phyloP scores from a whole-genome alignment of 495 filamentous ascomycete species.

The Chaetomium fimeti region DNA sequence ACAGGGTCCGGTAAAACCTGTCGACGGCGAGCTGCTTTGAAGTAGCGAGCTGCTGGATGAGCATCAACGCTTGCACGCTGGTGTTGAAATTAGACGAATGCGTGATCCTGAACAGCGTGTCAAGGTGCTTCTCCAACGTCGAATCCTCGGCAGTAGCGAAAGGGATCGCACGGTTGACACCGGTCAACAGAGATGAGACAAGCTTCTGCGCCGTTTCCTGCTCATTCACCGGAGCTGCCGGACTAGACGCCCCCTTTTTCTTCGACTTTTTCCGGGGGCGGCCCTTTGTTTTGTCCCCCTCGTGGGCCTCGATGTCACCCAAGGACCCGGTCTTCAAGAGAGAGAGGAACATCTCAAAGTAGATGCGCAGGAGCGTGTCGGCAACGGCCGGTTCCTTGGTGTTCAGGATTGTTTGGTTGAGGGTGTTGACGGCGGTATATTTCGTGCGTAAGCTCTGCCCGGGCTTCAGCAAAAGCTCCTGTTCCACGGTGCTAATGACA shows the following conservation, averaged over 20 bases:
- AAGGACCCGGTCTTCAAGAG: constrained; percentile 60
- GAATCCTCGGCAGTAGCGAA: constrained; percentile 79
- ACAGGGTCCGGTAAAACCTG: constrained; percentile 90
- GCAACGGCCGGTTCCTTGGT: constrained; percentile 79
- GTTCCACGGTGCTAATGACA: constrained; percentile 78
- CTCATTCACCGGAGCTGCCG: constrained; percentile 41
- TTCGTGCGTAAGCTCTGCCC: constrained; percentile 83
- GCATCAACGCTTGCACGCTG: constrained; percentile 89
- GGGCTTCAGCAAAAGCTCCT: constrained; percentile 81
- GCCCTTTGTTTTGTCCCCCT: constrained; percentile 28
- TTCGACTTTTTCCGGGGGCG: constrained; percentile 21
- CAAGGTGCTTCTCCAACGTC: constrained; percentile 80
- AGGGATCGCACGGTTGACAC: constrained; percentile 92
- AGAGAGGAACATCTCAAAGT: constrained; percentile 80
- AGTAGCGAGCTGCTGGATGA: constrained; percentile 87
- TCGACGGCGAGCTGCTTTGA: constrained; percentile 75
- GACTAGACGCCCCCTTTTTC: constrained; percentile 25
- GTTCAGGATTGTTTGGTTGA: constrained; percentile 93
- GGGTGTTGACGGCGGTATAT: constrained; percentile 92
- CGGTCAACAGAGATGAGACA: constrained; percentile 83
- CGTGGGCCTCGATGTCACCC: constrained; percentile 27
- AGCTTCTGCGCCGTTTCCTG: constrained; percentile 75
- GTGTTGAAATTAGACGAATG: constrained; percentile 99
- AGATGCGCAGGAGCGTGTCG: constrained; percentile 76
- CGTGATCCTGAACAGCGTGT: constrained; percentile 90